These are phyloP conservation scores for Cladochytrium replicatum DNA, from an alignment of 192 early-diverging fungal species.

Conservation along the genomic window DNA sequence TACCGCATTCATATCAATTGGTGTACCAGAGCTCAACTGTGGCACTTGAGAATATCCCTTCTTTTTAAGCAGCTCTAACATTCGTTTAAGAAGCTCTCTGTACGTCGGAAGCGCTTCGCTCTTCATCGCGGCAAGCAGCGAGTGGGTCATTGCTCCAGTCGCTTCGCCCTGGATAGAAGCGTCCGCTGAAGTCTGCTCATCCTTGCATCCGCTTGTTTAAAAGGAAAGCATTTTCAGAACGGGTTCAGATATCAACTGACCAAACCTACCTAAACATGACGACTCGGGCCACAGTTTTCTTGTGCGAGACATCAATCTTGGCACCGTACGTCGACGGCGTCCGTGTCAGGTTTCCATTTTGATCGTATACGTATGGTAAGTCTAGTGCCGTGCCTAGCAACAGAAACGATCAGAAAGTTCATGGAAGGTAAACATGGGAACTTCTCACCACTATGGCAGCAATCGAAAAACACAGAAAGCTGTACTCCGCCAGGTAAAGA, in stretches of 20 bases:
- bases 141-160: slow-evolving; percentile 43
- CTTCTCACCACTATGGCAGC: slow-evolving; percentile 26
- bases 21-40: slow-evolving; percentile 2
- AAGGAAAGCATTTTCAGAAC: background rate
- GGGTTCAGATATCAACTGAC: background rate
- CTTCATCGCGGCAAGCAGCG: slow-evolving; percentile 27
- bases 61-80: background rate
- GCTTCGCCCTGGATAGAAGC: slow-evolving; percentile 44
- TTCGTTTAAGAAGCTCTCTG: slow-evolving; percentile 22
- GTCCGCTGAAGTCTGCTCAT: slow-evolving; percentile 50
- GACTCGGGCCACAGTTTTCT: slow-evolving; percentile 32
- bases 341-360: background rate
- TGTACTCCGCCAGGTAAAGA: slow-evolving; percentile 47
- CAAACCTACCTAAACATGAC: slow-evolving; percentile 32
- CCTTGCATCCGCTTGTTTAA: slow-evolving; percentile 35
- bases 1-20: slow-evolving; percentile 12
- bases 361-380: background rate
- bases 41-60: slow-evolving; percentile 7
- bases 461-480: slow-evolving; percentile 55
- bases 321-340: background rate
- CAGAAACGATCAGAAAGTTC: background rate
- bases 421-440: background rate
- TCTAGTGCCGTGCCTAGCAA: background rate
- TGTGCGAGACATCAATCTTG: background rate
- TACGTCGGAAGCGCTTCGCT: slow-evolving; percentile 13